Base-by-base conservation (phyloP, 768 basidiomycete species). In the Pleurotus citrinopileatus region DNA sequence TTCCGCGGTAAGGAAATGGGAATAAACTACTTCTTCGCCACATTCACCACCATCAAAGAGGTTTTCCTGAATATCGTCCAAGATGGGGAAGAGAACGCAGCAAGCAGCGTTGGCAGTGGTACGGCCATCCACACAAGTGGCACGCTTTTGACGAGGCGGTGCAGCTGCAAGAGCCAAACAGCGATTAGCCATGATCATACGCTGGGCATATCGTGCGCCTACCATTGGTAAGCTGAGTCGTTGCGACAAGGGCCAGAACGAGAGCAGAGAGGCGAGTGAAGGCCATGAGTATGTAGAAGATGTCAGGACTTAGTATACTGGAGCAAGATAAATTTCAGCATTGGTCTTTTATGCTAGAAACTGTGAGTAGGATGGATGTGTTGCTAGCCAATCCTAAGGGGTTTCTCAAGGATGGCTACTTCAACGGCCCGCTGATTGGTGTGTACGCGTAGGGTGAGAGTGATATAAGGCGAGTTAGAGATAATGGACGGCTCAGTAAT, bases 41-140 rank as follows among this genome's bases (percentile, higher is more conserved):
- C 69, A 70, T 53, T 65, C 63, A 13, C 60, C 63, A 4, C 61
- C 60, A 19, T 68, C 66, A 47, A 70, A 70, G 3, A 65, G 52
- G 47, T 64, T 61, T 27, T 32, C 55, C 36, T 62, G 59, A 25
- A 64, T 54, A 46, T 63, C 61, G 22, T 65, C 56, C 15, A 63
- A 42, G 52, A 67, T 50, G 13, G 63, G 64, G 59, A 65, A 67
- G 27, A 64, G 52, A n/a, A 56, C 59, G 43, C 65, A 66, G 37
- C 65, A 67, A 5, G 63, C 65, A 17, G 63, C 64, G 48, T 70
- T 67, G 19, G 57, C 56, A 8, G 61, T 64, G n/a, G 57, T 63
- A 34, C 64, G 61, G 19, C 67, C 68, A 53, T 67, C 67, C 7
- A 66, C 57, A 53, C 68, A 67, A 23, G 65, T 57, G 12, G 61